Evolutionary conservation across 192 early-diverging fungal genomes (phyloP).

Genomic region (Entrophospora sp.): DNA sequence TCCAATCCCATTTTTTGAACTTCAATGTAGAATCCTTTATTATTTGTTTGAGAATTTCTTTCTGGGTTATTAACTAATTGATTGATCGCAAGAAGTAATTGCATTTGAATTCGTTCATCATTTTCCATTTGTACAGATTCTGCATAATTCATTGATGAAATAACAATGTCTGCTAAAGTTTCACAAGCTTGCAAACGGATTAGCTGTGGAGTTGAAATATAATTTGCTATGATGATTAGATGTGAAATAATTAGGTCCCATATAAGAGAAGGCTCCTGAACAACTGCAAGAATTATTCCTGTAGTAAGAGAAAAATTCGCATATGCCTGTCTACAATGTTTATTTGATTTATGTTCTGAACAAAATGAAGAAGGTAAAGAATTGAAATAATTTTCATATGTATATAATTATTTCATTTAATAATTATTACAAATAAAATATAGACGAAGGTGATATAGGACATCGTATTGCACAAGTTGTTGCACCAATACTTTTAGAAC

Average conservation of each 20-base stretch:
- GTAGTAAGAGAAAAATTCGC: slow-evolving; percentile 59
- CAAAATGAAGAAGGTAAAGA: slow-evolving; percentile 29
- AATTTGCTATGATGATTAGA: slow-evolving; percentile 69
- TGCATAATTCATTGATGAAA: slow-evolving; percentile 61
- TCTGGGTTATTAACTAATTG: slow-evolving; percentile 44
- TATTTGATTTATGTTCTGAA: slow-evolving; percentile 62
- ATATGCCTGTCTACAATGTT: slow-evolving; percentile 47
- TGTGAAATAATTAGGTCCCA: slow-evolving; percentile 65
- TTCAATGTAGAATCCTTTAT: slow-evolving; percentile 47
- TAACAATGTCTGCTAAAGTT: slow-evolving; percentile 65
- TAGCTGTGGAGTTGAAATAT: slow-evolving; percentile 34
- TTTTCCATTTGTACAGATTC: slow-evolving; percentile 47
- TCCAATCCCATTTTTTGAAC: slow-evolving; percentile 80
- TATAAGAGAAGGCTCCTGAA: slow-evolving; percentile 29
- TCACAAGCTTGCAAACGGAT: slow-evolving; percentile 73
- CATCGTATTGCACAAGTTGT: slow-evolving; percentile 52
- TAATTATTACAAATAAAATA: too few relatives aligned
- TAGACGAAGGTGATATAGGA: slow-evolving; percentile 26
- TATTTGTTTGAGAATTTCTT: slow-evolving; percentile 21
- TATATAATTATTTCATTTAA: too few relatives aligned
- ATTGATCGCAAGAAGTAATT: slow-evolving; percentile 52
- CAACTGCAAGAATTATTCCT: slow-evolving; percentile 44
- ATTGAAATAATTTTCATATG: too few relatives aligned
- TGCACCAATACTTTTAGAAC: slow-evolving; percentile 53
- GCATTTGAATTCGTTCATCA: slow-evolving; percentile 57